phyloP scores from a whole-genome alignment of 768 basidiomycete species.

The Tephrocybe sp. region DNA sequence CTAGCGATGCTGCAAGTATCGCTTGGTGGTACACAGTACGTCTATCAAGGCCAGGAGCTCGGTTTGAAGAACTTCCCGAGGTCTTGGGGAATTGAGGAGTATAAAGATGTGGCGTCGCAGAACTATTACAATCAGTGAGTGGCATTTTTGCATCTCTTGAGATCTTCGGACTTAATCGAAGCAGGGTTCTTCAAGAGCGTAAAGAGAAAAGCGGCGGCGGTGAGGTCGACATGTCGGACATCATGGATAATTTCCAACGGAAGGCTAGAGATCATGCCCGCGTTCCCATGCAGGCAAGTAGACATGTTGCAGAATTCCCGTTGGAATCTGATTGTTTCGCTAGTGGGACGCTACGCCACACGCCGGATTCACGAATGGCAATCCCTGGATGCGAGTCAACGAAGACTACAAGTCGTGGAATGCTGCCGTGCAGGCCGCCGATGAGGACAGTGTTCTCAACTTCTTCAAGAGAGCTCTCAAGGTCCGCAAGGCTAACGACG shows the following conservation, averaged over 20 bases:
- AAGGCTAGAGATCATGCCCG: constrained; percentile 74
- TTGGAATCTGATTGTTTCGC: no score
- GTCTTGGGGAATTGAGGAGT: constrained; percentile 68
- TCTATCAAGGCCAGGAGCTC: constrained; percentile 77
- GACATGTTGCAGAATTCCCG: no score
- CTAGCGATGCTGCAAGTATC: constrained; percentile 59
- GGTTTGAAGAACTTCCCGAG: constrained; percentile 62
- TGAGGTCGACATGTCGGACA: constrained; percentile 59
- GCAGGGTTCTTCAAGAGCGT: constrained; percentile 40
- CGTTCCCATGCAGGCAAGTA: constrained; percentile 64
- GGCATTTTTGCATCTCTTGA: constrained; percentile 2
- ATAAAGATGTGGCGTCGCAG: constrained; percentile 63
- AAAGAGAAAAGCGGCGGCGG: constrained; percentile 28
- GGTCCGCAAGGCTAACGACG: constrained; percentile 50
- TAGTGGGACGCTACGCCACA: constrained; percentile 59
- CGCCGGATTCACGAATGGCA: constrained; percentile 63
- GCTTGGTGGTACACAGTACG: constrained; percentile 64
- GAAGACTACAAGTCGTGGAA: constrained; percentile 66
- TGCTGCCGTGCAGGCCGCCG: constrained; percentile 42
- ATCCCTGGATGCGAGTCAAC: constrained; percentile 75
- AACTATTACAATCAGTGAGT: constrained; percentile 59
- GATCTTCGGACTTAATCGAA: neutral
- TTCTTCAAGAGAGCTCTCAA: constrained; percentile 61
- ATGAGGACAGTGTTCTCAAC: constrained; percentile 49
- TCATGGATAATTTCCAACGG: constrained; percentile 52